Percentiles rank a stretch among this genome's conserved stretches.
phyloP scores from a whole-genome alignment of 805 yeast species.

The Yarrowia phangngaensis region DNA sequence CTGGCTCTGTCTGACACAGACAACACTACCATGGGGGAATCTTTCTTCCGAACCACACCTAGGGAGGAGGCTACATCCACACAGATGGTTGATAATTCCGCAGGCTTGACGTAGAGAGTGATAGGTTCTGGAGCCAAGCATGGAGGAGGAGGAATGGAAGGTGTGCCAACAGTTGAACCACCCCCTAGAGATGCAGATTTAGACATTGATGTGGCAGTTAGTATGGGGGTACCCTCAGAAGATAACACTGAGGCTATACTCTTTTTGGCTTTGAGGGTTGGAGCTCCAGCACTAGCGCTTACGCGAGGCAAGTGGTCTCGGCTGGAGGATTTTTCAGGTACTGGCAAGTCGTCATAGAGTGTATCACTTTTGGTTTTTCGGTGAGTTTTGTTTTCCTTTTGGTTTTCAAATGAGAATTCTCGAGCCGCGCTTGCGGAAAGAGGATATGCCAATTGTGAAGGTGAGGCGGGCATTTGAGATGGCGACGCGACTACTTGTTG shows the following conservation, averaged over 20 bases:
- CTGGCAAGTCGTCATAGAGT: constrained; percentile 15
- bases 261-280: constrained; percentile 5
- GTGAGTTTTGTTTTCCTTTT: constrained; percentile 1
- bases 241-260: constrained; percentile 9
- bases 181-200: constrained; percentile 13
- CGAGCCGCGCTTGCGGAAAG: neutral
- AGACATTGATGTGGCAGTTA: neutral
- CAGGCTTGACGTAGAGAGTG: constrained; percentile 33
- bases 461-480: neutral
- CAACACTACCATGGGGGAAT: constrained; percentile 59
- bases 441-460: neutral
- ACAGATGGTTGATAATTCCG: constrained; percentile 33
- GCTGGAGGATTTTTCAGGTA: constrained; percentile 6
- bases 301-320: neutral
- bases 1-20: constrained; percentile 60
- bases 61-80: constrained; percentile 35
- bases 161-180: neutral
- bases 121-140: constrained; percentile 7
- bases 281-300: too few relatives aligned
- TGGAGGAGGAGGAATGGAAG: constrained; percentile 1
- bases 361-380: constrained; percentile 25
- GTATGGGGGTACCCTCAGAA: neutral
- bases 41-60: constrained; percentile 45
- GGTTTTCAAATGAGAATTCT: neutral
- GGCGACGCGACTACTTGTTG: neutral